Conservation (phyloP, 768 basidiomycete genomes). For the Lentinula edodes region DNA sequence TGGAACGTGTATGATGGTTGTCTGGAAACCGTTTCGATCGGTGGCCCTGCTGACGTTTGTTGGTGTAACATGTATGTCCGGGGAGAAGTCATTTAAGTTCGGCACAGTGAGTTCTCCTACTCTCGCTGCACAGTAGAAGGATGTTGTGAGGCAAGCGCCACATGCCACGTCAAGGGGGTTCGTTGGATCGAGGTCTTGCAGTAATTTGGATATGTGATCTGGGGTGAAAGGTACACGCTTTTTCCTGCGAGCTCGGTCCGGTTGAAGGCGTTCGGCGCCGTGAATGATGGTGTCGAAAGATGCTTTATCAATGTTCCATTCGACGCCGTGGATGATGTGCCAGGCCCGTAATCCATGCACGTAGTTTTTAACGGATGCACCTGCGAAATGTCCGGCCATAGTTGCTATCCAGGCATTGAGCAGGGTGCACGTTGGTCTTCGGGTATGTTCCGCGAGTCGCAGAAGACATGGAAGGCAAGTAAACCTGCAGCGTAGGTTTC, state of each 20-base stretch:
- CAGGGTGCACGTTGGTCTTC: too few species aligned
- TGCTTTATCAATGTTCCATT: conserved; percentile 20
- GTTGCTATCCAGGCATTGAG: too few species aligned
- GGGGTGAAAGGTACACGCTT: conserved; percentile 24
- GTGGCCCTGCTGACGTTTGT: conserved; percentile 9
- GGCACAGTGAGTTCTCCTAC: conserved; percentile 34
- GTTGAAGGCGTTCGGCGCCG: conserved; percentile 24
- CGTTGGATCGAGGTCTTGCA: conserved; percentile 16
- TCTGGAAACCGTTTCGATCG: conserved; percentile 19
- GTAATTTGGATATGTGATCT: neutral
- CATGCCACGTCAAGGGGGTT: conserved; percentile 27
- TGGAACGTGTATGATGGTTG: conserved; percentile 21
- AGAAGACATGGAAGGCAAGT: too few species aligned
- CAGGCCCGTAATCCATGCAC: too few species aligned
- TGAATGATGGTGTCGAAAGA: conserved; percentile 22
- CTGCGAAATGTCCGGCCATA: too few species aligned
- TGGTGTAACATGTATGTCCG: conserved; percentile 21
- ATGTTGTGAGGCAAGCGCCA: conserved; percentile 30
- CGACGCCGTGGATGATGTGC: conserved; percentile 30
- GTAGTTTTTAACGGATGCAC: too few species aligned
- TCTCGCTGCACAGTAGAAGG: conserved; percentile 27
- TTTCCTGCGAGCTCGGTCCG: conserved; percentile 19
- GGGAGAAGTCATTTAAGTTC: conserved; percentile 22
- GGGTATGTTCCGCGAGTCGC: too few species aligned
- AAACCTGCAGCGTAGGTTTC: too few species aligned